These are phyloP conservation scores for Hepatocystis sp. DNA, from an alignment of 169 alveolate species.

Conservation along the genomic window DNA sequence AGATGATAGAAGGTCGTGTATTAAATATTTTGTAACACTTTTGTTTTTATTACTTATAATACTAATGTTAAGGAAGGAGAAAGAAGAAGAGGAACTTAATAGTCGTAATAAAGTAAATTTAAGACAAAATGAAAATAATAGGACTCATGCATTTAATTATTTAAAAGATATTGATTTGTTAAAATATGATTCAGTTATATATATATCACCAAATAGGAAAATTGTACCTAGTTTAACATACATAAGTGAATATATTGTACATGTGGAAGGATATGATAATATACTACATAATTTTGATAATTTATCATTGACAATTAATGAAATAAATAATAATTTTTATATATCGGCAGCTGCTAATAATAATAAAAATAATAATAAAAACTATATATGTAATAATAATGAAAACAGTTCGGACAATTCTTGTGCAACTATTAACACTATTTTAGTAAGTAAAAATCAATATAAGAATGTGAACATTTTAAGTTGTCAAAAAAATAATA, in stretches of 20 bases:
- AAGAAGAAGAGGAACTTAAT: constrained; percentile 57
- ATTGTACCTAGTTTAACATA: constrained; percentile 54
- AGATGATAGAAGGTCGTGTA: constrained; percentile 46
- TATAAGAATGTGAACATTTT: constrained; percentile 33
- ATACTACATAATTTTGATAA: constrained; percentile 43
- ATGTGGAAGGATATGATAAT: constrained; percentile 67
- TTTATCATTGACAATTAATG: constrained; percentile 34
- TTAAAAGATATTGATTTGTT: constrained; percentile 51
- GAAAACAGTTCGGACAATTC: constrained; percentile 1
- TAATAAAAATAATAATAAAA: not conserved
- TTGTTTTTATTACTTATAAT: constrained; percentile 43
- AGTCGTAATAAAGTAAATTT: constrained; percentile 38
- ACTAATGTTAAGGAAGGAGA: constrained; percentile 44
- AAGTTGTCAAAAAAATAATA: constrained; percentile 29
- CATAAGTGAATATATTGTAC: constrained; percentile 10
- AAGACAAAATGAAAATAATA: constrained; percentile 62
- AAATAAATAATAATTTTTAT: constrained; percentile 28
- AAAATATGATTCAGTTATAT: constrained; percentile 55
- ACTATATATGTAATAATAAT: not conserved
- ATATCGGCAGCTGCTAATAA: constrained; percentile 21
- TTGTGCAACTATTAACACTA: constrained; percentile 48
- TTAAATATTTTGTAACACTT: constrained; percentile 55
- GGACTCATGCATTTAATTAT: constrained; percentile 27
- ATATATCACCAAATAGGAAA: constrained; percentile 71
- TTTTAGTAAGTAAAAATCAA: constrained; percentile 25